Conservation (phyloP, 116 monocot genomes). For the Trichopus zeylanicus region DNA sequence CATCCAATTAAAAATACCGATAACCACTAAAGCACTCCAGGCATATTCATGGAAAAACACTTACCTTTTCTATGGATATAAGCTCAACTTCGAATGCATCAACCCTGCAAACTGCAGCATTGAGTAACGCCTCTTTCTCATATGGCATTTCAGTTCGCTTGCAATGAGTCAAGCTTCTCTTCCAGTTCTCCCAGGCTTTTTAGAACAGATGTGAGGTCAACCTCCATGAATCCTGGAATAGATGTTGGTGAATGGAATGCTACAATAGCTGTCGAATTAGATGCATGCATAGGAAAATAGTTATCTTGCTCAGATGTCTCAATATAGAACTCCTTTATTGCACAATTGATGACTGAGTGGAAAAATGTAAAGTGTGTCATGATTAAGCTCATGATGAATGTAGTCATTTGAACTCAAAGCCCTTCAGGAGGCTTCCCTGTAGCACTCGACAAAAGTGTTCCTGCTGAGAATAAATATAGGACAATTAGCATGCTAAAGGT, state of each 20-base stretch:
- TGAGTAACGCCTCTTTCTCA: no score
- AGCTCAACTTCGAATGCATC: no score
- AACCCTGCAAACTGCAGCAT: no score
- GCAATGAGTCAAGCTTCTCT: no score
- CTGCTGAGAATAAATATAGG: conserved; percentile 6
- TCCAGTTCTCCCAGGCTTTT: no score
- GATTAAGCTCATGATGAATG: conserved; percentile 31
- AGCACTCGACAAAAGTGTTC: conserved; percentile 5
- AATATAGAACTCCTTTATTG: conserved; percentile 14
- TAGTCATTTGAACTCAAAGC: conserved; percentile 8
- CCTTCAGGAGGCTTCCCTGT: conserved; percentile 15
- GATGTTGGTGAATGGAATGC: conserved; percentile 53
- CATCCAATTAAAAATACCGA: no score
- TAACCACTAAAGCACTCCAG: no score
- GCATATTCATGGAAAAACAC: no score
- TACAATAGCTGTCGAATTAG: conserved; percentile 18
- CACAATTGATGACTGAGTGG: conserved; percentile 8
- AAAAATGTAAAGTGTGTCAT: conserved; percentile 24
- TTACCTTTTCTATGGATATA: no score
- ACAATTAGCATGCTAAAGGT: no score
- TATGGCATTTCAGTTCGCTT: no score
- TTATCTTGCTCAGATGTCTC: conserved; percentile 6
- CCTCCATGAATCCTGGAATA: conserved; percentile 35
- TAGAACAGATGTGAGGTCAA: conserved; percentile 38
- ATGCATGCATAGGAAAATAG: background rate